Conservation (phyloP, 495 filamentous ascomycete genomes). For the Cryomyces minteri region DNA sequence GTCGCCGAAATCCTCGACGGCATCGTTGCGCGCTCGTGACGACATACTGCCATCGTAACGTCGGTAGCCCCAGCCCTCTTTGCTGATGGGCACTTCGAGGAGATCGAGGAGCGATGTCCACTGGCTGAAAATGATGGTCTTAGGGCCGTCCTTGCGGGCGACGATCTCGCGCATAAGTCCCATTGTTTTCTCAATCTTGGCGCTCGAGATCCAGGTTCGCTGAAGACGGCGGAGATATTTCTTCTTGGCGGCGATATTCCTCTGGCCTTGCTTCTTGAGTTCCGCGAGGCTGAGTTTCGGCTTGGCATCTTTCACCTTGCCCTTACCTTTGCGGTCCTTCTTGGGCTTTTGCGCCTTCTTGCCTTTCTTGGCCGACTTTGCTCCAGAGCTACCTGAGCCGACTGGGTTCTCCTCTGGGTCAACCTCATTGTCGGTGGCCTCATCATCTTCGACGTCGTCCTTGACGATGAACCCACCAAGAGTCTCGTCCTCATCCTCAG, state of each 20-base stretch:
- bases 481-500: conserved; percentile 17
- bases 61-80: conserved; percentile 41
- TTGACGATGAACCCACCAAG: conserved; percentile 25
- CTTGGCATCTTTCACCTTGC: conserved; percentile 26
- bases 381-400: background rate
- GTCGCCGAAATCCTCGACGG: conserved; percentile 56
- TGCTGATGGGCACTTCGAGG: conserved; percentile 68
- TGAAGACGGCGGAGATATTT: conserved; percentile 46
- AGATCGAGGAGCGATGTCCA: conserved; percentile 85
- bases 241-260: conserved; percentile 41
- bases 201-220: conserved; percentile 51
- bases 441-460: conserved; percentile 22
- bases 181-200: conserved; percentile 61
- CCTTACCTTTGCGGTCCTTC: conserved; percentile 8
- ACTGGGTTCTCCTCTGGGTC: background rate
- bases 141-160: conserved; percentile 32
- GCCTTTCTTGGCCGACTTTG: conserved; percentile 11
- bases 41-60: conserved; percentile 85
- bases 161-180: conserved; percentile 43
- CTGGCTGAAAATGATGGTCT: conserved; percentile 86
- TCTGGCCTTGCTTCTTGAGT: conserved; percentile 43
- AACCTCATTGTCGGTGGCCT: background rate
- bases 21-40: conserved; percentile 43
- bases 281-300: conserved; percentile 35
- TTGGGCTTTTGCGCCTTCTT: conserved; percentile 8